Conservation (phyloP, 495 filamentous ascomycete genomes). For the Aspergillus heteromorphus region DNA sequence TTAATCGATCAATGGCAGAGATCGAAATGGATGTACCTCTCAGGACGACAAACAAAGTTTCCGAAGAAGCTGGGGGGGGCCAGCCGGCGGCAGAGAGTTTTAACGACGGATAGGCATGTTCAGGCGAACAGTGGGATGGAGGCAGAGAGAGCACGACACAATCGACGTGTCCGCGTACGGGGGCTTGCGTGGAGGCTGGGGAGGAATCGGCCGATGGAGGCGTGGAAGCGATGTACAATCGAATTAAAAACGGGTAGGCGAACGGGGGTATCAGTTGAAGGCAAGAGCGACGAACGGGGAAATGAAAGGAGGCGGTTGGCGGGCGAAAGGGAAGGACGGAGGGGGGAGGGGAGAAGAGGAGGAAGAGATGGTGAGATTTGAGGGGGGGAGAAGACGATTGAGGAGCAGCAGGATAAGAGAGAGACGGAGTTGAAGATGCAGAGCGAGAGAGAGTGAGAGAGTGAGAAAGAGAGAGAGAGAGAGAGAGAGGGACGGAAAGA, state of each 20-base stretch:
- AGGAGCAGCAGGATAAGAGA: conserved; percentile 1
- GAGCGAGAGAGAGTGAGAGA: conserved; percentile 1
- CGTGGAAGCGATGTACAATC: background rate
- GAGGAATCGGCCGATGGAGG: background rate
- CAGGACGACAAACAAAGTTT: conserved; percentile 5
- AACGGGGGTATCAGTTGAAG: conserved; percentile 1
- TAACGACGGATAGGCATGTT: conserved; percentile 25
- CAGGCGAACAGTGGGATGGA: background rate
- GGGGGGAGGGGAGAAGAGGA: background rate
- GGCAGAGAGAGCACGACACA: background rate
- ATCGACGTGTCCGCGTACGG: background rate
- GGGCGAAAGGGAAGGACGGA: conserved; percentile 3
- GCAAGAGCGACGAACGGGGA: background rate
- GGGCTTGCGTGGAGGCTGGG: background rate
- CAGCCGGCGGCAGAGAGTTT: conserved; percentile 25
- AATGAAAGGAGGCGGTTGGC: conserved; percentile 7
- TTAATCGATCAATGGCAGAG: conserved; percentile 7
- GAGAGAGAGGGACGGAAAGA: background rate
- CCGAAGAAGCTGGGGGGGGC: conserved; percentile 13
- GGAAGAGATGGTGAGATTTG: conserved; percentile 2
- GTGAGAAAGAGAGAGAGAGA: conserved; percentile 2
- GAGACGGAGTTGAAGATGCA: conserved; percentile 8
- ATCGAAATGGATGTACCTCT: background rate
- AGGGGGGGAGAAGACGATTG: conserved; percentile 2
- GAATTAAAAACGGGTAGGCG: background rate